Conservation (phyloP, 108 stramenopile genomes). For the Cafeteria roenbergensis region DNA sequence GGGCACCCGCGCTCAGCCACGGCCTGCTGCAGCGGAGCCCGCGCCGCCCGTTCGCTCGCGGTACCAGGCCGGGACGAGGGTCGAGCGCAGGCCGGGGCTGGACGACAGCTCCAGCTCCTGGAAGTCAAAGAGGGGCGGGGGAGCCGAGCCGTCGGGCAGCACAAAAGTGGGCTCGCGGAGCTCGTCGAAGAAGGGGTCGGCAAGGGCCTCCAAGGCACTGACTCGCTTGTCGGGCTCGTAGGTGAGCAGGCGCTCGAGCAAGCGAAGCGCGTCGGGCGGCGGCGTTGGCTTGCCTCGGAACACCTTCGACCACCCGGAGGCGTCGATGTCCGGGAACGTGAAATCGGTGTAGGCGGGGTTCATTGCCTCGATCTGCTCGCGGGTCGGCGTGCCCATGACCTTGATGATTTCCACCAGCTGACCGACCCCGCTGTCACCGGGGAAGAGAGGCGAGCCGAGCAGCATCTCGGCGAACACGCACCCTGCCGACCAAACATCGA, state of each 20-base stretch:
- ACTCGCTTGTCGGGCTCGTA: conserved; percentile 76
- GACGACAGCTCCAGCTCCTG: too few species aligned
- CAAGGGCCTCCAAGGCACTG: conserved; percentile 72
- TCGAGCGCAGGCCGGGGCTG: too few species aligned
- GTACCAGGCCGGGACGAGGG: too few species aligned
- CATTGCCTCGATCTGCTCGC: conserved; percentile 86
- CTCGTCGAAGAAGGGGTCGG: conserved; percentile 86
- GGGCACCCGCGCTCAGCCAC: too few species aligned
- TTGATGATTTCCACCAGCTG: conserved; percentile 99
- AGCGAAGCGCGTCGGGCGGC: conserved; percentile 79
- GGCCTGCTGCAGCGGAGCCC: too few species aligned
- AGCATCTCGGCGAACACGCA: conserved; percentile 94
- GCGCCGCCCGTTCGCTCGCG: too few species aligned
- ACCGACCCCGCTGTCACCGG: conserved; percentile 89
- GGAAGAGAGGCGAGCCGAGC: conserved; percentile 88
- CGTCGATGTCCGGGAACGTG: conserved; percentile 97
- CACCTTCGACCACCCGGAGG: conserved; percentile 83
- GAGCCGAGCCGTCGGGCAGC: conserved; percentile 37
- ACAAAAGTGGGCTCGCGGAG: conserved; percentile 53
- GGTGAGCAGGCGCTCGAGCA: conserved; percentile 67
- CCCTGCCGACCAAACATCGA: conserved; percentile 51
- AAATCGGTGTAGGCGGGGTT: conserved; percentile 94
- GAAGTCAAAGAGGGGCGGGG: conserved; percentile 3
- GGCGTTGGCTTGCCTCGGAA: conserved; percentile 59
- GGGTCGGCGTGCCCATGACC: conserved; percentile 89